Percentiles rank a stretch among this genome's conserved stretches.
Conservation (phyloP, 139 green algal genomes). For the Chlorella ohadii region DNA sequence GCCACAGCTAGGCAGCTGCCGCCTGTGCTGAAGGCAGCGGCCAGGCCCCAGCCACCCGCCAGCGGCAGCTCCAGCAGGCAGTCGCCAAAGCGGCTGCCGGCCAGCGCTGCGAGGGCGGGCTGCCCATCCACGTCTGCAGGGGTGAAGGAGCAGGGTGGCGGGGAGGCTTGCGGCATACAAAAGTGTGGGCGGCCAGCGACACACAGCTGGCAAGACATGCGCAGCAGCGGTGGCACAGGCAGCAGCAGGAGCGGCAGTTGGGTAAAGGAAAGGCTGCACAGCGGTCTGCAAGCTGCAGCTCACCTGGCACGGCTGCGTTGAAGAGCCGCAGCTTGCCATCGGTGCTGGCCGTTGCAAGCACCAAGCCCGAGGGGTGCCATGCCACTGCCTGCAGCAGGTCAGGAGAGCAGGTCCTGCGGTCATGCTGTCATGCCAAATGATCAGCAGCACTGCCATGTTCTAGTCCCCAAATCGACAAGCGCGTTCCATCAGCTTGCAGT, state of each 20-base stretch:
- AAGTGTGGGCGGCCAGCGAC: no score
- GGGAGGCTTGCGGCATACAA: no score
- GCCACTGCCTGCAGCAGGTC: not conserved
- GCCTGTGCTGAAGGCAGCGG: not conserved
- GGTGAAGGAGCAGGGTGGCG: not conserved
- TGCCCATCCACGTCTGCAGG: not conserved
- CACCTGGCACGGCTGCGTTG: conserved; percentile 21
- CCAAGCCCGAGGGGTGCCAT: not conserved
- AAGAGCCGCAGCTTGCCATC: conserved; percentile 21
- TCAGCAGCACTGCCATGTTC: no score
- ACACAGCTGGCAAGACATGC: no score
- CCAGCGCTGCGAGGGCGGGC: not conserved
- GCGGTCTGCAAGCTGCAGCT: no score
- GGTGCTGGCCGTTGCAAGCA: conserved; percentile 19
- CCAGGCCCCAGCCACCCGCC: conserved; percentile 6
- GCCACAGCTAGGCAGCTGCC: conserved; percentile 1
- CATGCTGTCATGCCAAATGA: no score
- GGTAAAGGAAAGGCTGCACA: no score
- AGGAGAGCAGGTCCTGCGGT: no score
- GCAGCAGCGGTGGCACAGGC: no score
- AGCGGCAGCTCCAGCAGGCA: conserved; percentile 3
- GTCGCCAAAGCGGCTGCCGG: conserved; percentile 7
- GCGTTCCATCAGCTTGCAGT: no score
- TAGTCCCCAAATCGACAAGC: no score
- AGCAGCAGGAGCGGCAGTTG: no score